These are phyloP conservation scores for Sphaceloma murrayae DNA, from an alignment of 2,329 filamentous ascomycete species.

Conservation along the genomic window DNA sequence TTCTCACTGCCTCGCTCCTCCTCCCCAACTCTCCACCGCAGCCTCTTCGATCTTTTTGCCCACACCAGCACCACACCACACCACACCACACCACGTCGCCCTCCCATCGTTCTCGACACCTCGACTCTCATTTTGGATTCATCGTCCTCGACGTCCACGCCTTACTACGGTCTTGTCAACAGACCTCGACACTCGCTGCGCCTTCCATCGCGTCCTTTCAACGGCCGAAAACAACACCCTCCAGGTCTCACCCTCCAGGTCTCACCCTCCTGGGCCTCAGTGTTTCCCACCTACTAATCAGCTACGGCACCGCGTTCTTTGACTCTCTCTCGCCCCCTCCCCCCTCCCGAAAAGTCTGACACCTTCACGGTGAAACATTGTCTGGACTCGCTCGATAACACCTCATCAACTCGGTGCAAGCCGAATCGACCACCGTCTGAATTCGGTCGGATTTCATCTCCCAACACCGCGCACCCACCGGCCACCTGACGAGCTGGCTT, in stretches of 20 bases:
- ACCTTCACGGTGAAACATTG: conserved; percentile 3
- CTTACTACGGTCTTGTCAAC: not conserved
- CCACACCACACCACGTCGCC: too few species aligned
- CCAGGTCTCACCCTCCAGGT: not conserved
- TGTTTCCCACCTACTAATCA: conserved; percentile 14
- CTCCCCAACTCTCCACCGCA: not conserved
- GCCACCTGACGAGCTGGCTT: too few species aligned
- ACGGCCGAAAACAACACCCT: conserved; percentile 13
- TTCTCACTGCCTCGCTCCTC: conserved; percentile 1
- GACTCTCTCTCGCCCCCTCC: conserved; percentile 2
- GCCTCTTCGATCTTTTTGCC: conserved; percentile 7
- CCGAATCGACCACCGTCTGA: not conserved
- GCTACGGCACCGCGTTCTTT: conserved; percentile 16
- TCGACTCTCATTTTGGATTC: conserved; percentile 12
- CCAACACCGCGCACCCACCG: too few species aligned
- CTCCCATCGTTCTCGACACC: too few species aligned
- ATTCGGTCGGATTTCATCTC: not conserved
- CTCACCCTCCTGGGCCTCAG: not conserved
- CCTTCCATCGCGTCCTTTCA: conserved; percentile 4
- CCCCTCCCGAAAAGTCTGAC: conserved; percentile 7
- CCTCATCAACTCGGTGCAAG: not conserved
- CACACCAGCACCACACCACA: conserved; percentile 6
- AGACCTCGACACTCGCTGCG: conserved; percentile 13
- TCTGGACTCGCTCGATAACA: not conserved
- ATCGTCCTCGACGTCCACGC: conserved; percentile 1